These are phyloP conservation scores for Penstemon barbatus DNA, from an alignment of 257 asterid genomes.

Conservation along the genomic window DNA sequence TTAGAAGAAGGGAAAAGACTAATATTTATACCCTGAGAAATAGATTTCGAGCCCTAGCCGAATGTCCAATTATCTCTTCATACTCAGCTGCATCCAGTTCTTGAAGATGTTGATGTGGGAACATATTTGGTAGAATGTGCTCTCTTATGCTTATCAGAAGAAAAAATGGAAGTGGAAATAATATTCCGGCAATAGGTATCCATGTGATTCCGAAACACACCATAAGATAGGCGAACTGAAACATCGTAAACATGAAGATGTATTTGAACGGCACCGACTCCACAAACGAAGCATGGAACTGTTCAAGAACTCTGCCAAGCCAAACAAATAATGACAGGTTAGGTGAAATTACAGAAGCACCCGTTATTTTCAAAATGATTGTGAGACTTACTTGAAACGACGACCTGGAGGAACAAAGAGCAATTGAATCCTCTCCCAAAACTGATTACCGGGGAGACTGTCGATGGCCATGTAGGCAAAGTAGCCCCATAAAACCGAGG, in stretches of 20 bases:
- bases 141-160: slow-evolving; percentile 67
- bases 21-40: slow-evolving; percentile 40
- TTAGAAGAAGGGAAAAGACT: too few relatives aligned
- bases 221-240: slow-evolving; percentile 63
- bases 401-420: slow-evolving; percentile 78
- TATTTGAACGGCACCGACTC: slow-evolving; percentile 84
- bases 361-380: too few relatives aligned
- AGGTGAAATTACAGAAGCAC: background rate
- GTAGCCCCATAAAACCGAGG: slow-evolving; percentile 96
- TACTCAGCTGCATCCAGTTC: slow-evolving; percentile 86
- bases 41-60: slow-evolving; percentile 40
- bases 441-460: slow-evolving; percentile 93
- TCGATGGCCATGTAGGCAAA: slow-evolving; percentile 99
- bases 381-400: slow-evolving; percentile 76
- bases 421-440: slow-evolving; percentile 85
- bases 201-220: slow-evolving; percentile 85
- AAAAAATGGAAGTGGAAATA: slow-evolving; percentile 86
- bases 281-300: slow-evolving; percentile 73
- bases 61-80: slow-evolving; percentile 75
- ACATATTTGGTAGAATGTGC: slow-evolving; percentile 70
- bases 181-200: slow-evolving; percentile 88
- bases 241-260: slow-evolving; percentile 64
- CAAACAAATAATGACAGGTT: background rate
- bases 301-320: slow-evolving; percentile 60
- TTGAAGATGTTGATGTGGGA: slow-evolving; percentile 58